These are phyloP conservation scores for Ganoderma resinaceum DNA, from an alignment of 1,284 basidiomycete genomes.

Conservation along the genomic window DNA sequence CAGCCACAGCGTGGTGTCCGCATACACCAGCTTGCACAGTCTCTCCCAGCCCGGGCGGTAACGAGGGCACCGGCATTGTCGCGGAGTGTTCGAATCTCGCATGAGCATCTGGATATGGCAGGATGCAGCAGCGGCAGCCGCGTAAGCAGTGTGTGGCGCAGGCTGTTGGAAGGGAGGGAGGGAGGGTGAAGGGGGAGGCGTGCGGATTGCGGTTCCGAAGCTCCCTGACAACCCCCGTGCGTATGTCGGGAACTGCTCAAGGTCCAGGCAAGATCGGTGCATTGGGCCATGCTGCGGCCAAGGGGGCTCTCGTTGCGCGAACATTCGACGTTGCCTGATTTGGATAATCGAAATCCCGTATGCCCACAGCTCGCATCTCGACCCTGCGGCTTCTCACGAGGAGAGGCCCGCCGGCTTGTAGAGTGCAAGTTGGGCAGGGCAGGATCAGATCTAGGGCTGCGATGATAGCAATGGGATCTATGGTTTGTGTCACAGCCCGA, in stretches of 20 bases:
- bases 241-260: neutral
- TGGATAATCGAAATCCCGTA: neutral
- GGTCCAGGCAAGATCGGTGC: neutral
- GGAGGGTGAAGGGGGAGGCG: neutral
- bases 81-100: neutral
- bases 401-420: neutral
- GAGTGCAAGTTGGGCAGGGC: neutral
- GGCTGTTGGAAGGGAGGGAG: neutral
- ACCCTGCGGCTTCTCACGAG: neutral
- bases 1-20: neutral
- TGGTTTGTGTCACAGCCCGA: neutral
- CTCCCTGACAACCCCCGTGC: neutral
- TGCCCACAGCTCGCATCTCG: neutral
- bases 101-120: neutral
- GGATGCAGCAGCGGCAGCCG: neutral
- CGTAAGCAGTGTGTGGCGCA: neutral
- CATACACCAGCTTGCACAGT: neutral
- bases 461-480: conserved; percentile 1
- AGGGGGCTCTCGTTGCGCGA: neutral
- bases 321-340: neutral
- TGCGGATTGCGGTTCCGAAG: neutral
- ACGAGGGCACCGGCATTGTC: neutral
- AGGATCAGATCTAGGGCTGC: neutral
- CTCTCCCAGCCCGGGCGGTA: neutral
- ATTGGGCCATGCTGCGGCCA: neutral